Base-by-base conservation (phyloP, 257 asterid genomes). In the Coffea canephora region DNA sequence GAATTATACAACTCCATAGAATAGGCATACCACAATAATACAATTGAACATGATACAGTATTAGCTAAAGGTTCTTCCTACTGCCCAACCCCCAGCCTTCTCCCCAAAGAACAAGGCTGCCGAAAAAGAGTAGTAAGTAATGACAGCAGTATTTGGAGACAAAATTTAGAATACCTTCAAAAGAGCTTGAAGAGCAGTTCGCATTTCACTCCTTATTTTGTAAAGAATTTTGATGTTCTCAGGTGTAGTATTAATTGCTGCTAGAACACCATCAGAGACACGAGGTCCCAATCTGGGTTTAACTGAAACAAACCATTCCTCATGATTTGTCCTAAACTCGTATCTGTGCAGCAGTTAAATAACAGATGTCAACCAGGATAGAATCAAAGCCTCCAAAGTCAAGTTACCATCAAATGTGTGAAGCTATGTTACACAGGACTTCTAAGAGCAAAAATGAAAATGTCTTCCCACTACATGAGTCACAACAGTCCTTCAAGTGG, bases 261-360 rank as follows among this genome's bases (percentile, higher is more conserved):
- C 91, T 88, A 86, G 78, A 83, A 93, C 89, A 86, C 81, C 84
- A 77, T 54, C 86, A 64, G 97, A 90, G 69, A 88, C 86, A 80
- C 86, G 84, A 73, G 90, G 87, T 41, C 85, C 88, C 71, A 94
- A 87, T 85, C 86, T 92, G 74, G 93, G 94, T 86, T 94, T 93
- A 80, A 84, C 92, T 61, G 94, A 86, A 79, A 82, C 89, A 67
- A 90, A 75, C 99, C 99, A 94, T 84, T 87, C 99, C 84, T 89
- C 98, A 78, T 92, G 90, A 90, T 92, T 91, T 77, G 90, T 89
- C 85, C 86, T 94, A 88, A 94, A 96, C 87, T 94, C 99, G 43
- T 91, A 84, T 57, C 99, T 96, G 97, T 52, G 82, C 86, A 81
- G 76, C 48, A 81, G 59, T 75, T 39, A 68, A 77, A 77, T 68